phyloP scores from a whole-genome alignment of 1,284 basidiomycete species.

The Rhodofomes roseus region DNA sequence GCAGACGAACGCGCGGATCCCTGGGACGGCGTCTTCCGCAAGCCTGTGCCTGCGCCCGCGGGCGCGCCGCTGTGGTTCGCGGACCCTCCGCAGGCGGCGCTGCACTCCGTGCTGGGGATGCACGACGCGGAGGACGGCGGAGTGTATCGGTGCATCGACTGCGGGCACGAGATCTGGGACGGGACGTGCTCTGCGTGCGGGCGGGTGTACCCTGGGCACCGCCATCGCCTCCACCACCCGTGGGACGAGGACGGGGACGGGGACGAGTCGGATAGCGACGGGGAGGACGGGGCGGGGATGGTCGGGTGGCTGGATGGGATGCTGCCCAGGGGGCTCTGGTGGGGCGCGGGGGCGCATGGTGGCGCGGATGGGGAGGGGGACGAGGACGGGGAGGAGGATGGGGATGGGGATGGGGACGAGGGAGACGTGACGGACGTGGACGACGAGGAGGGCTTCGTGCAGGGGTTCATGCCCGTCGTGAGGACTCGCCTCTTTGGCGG shows the following conservation, averaged over 20 bases:
- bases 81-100: slow-evolving; percentile 20
- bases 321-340: slow-evolving; percentile 1
- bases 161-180: slow-evolving; percentile 71
- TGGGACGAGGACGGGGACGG: slow-evolving; percentile 12
- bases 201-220: slow-evolving; percentile 53
- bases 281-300: not conserved
- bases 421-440: slow-evolving; percentile 17
- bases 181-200: slow-evolving; percentile 59
- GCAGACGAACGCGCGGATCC: slow-evolving; percentile 33
- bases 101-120: slow-evolving; percentile 47
- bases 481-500: not conserved
- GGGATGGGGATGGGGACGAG: slow-evolving; percentile 10
- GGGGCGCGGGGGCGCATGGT: too few relatives aligned
- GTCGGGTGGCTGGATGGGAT: not conserved
- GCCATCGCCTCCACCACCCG: slow-evolving; percentile 5
- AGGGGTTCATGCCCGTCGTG: too few relatives aligned
- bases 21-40: slow-evolving; percentile 59
- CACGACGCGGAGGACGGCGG: slow-evolving; percentile 68
- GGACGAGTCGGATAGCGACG: slow-evolving; percentile 19
- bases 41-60: slow-evolving; percentile 5
- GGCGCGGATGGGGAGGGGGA: slow-evolving; percentile 10
- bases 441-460: too few relatives aligned
- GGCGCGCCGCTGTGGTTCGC: slow-evolving; percentile 17
- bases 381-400: not conserved
- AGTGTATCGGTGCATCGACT: slow-evolving; percentile 69